Conservation (phyloP, 2,329 filamentous ascomycete genomes). For the Colletotrichum sp. region DNA sequence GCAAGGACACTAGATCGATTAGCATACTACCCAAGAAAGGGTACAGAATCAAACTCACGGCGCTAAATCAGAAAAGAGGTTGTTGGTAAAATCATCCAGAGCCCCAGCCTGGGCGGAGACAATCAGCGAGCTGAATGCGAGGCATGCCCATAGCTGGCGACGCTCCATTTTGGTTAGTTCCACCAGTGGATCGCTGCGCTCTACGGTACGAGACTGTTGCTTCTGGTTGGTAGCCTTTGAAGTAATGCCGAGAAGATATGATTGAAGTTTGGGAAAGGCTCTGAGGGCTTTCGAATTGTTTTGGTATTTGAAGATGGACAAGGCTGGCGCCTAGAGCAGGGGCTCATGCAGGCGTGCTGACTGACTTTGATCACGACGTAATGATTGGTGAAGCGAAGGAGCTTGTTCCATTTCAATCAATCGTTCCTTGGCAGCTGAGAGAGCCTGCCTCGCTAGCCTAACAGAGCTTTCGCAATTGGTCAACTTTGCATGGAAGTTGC, state of each 20-base stretch:
- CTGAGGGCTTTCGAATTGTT: not conserved
- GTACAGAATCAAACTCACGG: not conserved
- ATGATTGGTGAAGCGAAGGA: not conserved
- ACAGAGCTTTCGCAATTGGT: not conserved
- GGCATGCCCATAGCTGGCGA: not conserved
- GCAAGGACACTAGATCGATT: constrained; percentile 27
- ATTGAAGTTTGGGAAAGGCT: not conserved
- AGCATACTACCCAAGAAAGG: not conserved
- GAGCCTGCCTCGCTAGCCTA: not conserved
- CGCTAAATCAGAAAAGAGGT: not conserved
- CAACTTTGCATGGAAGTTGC: not conserved
- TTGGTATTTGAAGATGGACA: not conserved
- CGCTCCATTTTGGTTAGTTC: not conserved
- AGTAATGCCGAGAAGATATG: not conserved
- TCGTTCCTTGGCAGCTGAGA: not conserved
- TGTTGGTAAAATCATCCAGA: not conserved
- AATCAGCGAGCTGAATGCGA: not conserved
- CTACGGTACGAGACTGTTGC: not conserved
- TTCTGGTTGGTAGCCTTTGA: not conserved
- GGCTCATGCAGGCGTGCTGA: not conserved
- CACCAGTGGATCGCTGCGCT: not conserved
- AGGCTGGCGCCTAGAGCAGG: not conserved
- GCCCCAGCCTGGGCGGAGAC: not conserved
- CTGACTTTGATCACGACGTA: not conserved
- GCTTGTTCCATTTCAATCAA: not conserved